Percentiles rank a stretch among this genome's conserved stretches.
phyloP scores from a whole-genome alignment of 345 rosid species.

The Lepidium didymum region DNA sequence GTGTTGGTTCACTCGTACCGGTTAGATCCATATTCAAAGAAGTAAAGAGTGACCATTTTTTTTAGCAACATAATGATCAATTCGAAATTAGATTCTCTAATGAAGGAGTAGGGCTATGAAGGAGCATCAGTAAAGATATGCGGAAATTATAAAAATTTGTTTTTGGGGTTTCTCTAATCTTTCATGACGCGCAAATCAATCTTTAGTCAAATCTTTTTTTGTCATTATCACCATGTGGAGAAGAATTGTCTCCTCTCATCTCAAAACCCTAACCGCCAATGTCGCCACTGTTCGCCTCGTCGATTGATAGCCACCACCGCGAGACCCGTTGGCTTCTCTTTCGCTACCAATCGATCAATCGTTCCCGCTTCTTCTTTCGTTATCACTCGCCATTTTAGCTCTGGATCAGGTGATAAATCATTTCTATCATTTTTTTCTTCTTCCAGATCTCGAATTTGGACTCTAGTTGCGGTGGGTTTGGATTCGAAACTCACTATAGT shows the following conservation, averaged over 20 bases:
- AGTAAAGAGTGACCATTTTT: constrained; percentile 12
- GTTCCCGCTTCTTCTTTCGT: constrained; percentile 30
- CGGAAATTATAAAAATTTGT: neutral
- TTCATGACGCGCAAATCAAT: neutral
- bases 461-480: neutral
- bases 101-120: too few species aligned
- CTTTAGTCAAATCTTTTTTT: neutral
- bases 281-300: constrained; percentile 25
- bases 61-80: too few species aligned
- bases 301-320: constrained; percentile 34
- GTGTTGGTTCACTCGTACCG: constrained; percentile 8
- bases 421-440: neutral
- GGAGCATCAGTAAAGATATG: neutral
- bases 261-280: constrained; percentile 59
- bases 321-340: constrained; percentile 18
- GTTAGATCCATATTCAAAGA: neutral
- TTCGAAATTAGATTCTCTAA: neutral
- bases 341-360: constrained; percentile 26
- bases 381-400: constrained; percentile 40
- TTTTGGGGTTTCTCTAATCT: neutral
- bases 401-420: constrained; percentile 40
- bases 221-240: constrained; percentile 61
- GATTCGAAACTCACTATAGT: neutral
- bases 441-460: constrained; percentile 6
- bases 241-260: constrained; percentile 50